Percentiles rank a stretch among this genome's conserved stretches.
Evolutionary conservation across 2,329 filamentous ascomycete genomes (phyloP).

Genomic region (Ophiobolus disseminans): DNA sequence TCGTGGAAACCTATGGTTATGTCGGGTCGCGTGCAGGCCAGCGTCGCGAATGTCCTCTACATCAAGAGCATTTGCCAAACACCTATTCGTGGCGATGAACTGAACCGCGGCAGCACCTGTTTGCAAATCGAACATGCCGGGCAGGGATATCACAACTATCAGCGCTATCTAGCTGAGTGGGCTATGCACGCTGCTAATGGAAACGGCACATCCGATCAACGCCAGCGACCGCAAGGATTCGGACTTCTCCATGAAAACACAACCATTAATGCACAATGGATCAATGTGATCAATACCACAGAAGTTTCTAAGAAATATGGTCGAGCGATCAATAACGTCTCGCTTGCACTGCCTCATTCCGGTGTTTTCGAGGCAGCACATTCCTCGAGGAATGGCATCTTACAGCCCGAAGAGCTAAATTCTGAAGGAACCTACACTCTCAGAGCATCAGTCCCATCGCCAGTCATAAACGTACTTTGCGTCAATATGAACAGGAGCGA

Average conservation of each 20-base stretch:
- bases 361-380: constrained; percentile 71
- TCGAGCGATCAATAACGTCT: constrained; percentile 76
- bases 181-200: constrained; percentile 54
- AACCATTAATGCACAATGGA: constrained; percentile 73
- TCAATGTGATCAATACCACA: constrained; percentile 65
- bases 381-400: constrained; percentile 67
- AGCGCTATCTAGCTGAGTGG: constrained; percentile 68
- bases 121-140: constrained; percentile 73
- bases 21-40: constrained; percentile 63
- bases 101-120: constrained; percentile 62
- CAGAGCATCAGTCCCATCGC: constrained; percentile 72
- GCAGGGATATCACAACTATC: constrained; percentile 72
- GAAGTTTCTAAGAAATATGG: constrained; percentile 57
- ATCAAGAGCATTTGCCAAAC: constrained; percentile 65
- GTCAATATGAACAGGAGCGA: constrained; percentile 68
- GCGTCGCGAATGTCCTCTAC: constrained; percentile 69
- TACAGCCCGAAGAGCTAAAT: constrained; percentile 67
- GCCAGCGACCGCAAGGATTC: constrained; percentile 64
- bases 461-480: constrained; percentile 75
- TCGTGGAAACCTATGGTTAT: constrained; percentile 59
- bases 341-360: constrained; percentile 77
- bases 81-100: constrained; percentile 61
- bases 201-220: constrained; percentile 53
- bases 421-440: constrained; percentile 74
- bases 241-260: constrained; percentile 75